A percentile compares a stretch with the other conserved stretches of the same genome.
Conservation (phyloP, 2,329 filamentous ascomycete genomes). For the Alternaria panax region DNA sequence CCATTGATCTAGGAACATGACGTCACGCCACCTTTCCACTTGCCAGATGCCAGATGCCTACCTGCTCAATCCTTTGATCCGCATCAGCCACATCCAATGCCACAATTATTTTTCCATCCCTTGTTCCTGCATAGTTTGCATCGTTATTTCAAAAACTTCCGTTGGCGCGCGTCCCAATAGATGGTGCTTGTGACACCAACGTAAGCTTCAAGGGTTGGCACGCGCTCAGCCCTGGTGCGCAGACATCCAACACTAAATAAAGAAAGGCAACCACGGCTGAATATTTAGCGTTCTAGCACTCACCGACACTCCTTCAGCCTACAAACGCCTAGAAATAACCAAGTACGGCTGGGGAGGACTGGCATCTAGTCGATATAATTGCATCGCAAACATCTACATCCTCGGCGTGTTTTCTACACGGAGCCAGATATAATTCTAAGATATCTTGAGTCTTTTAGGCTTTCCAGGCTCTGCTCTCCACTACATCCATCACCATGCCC, state of each 20-base stretch:
- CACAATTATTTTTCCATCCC: not conserved
- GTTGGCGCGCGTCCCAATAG: not conserved
- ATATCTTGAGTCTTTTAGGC: not conserved
- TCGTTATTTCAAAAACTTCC: not conserved
- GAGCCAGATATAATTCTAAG: too few species aligned
- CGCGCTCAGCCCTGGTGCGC: conserved; percentile 16
- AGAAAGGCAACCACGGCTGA: conserved; percentile 16
- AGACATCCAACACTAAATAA: conserved; percentile 7
- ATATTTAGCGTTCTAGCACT: not conserved
- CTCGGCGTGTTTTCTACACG: not conserved
- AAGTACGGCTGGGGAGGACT: not conserved
- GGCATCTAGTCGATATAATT: not conserved
- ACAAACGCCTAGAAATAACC: not conserved
- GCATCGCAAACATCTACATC: not conserved
- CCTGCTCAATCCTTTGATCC: not conserved
- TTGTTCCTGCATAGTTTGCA: not conserved
- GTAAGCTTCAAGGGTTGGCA: conserved; percentile 9
- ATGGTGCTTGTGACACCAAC: conserved; percentile 16
- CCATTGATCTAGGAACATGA: not conserved
- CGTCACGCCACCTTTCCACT: not conserved
- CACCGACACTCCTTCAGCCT: not conserved
- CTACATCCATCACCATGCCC: conserved; percentile 15
- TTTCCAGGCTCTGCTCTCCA: not conserved
- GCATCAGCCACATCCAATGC: not conserved
- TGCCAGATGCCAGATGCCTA: not conserved